These are phyloP conservation scores for Aspergillus sp. DNA, from an alignment of 2,329 filamentous ascomycete species.

Conservation along the genomic window DNA sequence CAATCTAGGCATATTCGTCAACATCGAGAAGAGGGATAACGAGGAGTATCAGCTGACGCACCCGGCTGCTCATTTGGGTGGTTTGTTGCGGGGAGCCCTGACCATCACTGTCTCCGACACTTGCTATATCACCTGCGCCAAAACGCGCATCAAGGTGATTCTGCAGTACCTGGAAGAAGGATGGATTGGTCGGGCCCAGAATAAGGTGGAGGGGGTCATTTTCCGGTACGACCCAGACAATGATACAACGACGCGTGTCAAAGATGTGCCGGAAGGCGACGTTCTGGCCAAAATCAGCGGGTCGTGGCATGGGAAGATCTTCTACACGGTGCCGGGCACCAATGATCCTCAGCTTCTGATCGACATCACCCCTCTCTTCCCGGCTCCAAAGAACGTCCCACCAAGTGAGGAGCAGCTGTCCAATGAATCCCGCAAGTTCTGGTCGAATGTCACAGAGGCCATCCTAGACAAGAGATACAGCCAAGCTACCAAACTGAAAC, in stretches of 20 bases:
- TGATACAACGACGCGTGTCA: conserved; percentile 74
- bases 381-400: conserved; percentile 76
- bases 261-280: conserved; percentile 82
- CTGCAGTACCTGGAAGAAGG: conserved; percentile 91
- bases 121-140: conserved; percentile 84
- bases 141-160: conserved; percentile 87
- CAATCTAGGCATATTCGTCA: conserved; percentile 95
- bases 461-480: conserved; percentile 80
- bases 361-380: conserved; percentile 79
- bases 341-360: conserved; percentile 69
- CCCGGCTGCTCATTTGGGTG: conserved; percentile 87
- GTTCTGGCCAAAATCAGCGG: conserved; percentile 80
- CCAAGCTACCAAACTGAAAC: conserved; percentile 81
- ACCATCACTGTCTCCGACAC: conserved; percentile 87
- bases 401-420: conserved; percentile 75
- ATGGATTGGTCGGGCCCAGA: conserved; percentile 88
- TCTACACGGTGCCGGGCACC: conserved; percentile 53
- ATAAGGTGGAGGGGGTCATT: conserved; percentile 85
- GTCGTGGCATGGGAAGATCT: conserved; percentile 75
- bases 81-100: conserved; percentile 80
- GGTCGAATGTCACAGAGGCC: conserved; percentile 82
- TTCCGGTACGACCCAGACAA: conserved; percentile 88
- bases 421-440: conserved; percentile 87
- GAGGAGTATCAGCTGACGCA: conserved; percentile 96
- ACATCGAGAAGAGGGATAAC: conserved; percentile 71